A percentile compares a stretch with the other conserved stretches of the same genome.
Evolutionary conservation across 2,329 filamentous ascomycete genomes (phyloP).

Genomic region (Sarocladium brachiariae): DNA sequence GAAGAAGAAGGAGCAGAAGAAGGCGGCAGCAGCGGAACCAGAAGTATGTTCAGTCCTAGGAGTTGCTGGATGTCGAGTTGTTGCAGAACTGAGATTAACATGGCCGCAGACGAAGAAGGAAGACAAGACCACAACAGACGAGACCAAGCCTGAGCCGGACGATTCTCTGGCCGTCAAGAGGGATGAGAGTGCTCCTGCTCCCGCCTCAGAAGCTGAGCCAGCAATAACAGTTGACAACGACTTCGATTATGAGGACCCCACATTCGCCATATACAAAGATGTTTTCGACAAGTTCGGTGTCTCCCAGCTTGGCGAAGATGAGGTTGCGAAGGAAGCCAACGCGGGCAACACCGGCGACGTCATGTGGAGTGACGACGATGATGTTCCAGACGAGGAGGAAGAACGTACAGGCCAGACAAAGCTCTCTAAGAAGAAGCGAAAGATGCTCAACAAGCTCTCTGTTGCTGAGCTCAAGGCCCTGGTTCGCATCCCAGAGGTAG

Average conservation of each 20-base stretch:
- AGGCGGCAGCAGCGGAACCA: conserved; percentile 38
- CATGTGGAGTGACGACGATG: conserved; percentile 75
- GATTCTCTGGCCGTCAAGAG: conserved; percentile 10
- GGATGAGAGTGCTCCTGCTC: conserved; percentile 26
- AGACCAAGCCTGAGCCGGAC: conserved; percentile 9
- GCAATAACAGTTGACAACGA: conserved; percentile 24
- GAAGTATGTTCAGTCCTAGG: conserved; percentile 32
- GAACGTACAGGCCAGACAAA: conserved; percentile 57
- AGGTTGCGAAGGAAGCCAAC: conserved; percentile 56
- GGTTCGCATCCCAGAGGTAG: conserved; percentile 84
- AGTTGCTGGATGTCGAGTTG: not conserved
- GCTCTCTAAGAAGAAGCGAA: conserved; percentile 90
- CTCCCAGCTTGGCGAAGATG: conserved; percentile 50
- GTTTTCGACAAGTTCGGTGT: conserved; percentile 76
- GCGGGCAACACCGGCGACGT: conserved; percentile 75
- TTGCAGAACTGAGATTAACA: not conserved
- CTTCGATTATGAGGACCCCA: conserved; percentile 56
- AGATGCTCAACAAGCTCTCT: conserved; percentile 84
- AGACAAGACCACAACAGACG: conserved; percentile 22
- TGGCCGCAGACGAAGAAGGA: conserved; percentile 34
- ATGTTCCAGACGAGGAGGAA: conserved; percentile 80
- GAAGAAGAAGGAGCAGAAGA: conserved; percentile 91
- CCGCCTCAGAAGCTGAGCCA: conserved; percentile 30
- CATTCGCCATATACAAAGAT: conserved; percentile 76
- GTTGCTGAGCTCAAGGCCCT: conserved; percentile 93